Evolutionary conservation across 192 early-diverging fungal genomes (phyloP).

Genomic region (Coemansia sp.): DNA sequence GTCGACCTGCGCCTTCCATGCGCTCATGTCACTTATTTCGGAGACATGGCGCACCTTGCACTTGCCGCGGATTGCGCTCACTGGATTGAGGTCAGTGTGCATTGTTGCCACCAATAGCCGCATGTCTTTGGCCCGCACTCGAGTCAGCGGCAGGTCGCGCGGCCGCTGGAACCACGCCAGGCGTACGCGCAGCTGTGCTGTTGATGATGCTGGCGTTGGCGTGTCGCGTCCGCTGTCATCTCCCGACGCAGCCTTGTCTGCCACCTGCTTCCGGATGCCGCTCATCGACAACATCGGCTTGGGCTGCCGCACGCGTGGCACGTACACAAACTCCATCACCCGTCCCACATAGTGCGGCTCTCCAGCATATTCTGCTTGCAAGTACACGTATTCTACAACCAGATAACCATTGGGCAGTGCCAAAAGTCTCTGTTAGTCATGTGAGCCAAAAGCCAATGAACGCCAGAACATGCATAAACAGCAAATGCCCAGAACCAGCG

Average conservation of each 20-base stretch:
- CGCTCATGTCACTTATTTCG: conserved; percentile 35
- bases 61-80: conserved; percentile 77
- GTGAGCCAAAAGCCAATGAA: not conserved
- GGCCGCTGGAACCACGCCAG: conserved; percentile 77
- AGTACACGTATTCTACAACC: conserved; percentile 72
- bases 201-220: conserved; percentile 25
- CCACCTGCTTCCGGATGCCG: conserved; percentile 9
- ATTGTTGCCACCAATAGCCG: conserved; percentile 80
- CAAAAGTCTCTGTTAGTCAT: not conserved
- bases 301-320: conserved; percentile 50
- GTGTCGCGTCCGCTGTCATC: conserved; percentile 3
- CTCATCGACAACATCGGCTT: conserved; percentile 36
- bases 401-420: not conserved
- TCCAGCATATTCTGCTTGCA: conserved; percentile 68
- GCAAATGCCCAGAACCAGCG: not conserved
- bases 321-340: conserved; percentile 71
- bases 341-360: conserved; percentile 80
- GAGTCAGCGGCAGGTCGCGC: conserved; percentile 67
- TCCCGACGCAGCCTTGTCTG: conserved; percentile 4
- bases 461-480: not conserved
- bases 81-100: conserved; percentile 83
- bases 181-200: conserved; percentile 46
- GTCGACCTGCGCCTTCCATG: conserved; percentile 58
- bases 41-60: conserved; percentile 68
- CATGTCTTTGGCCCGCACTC: conserved; percentile 64